Conservation (phyloP, 1,284 basidiomycete genomes). For the Abortiporus biennis region DNA sequence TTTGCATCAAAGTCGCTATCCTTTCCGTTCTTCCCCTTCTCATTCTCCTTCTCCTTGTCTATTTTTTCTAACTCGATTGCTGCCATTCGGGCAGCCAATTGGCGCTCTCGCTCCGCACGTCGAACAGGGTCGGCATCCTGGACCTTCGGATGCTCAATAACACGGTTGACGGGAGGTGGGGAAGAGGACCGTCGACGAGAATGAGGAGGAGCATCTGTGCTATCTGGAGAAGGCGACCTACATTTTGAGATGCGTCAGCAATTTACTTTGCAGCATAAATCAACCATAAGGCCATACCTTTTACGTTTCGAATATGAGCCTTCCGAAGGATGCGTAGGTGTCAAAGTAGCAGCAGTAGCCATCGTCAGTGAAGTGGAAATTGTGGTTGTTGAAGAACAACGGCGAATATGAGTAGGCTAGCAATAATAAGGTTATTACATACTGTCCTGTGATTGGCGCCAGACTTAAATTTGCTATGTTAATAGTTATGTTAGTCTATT, state of each 20-base stretch:
- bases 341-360: constrained; percentile 39
- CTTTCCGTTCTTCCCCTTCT: constrained; percentile 42
- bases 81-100: constrained; percentile 67
- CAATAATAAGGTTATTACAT: too few species aligned
- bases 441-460: too few species aligned
- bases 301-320: constrained; percentile 46
- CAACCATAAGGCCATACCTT: constrained; percentile 36
- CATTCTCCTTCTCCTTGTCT: constrained; percentile 38
- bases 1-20: constrained; percentile 53
- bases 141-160: constrained; percentile 51
- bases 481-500: too few species aligned
- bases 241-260: constrained; percentile 3
- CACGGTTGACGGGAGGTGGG: constrained; percentile 32
- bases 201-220: constrained; percentile 45
- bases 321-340: constrained; percentile 29
- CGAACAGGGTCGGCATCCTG: constrained; percentile 75
- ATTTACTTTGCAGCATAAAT: not conserved
- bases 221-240: constrained; percentile 53
- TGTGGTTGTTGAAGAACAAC: not conserved
- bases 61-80: constrained; percentile 66
- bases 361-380: constrained; percentile 29
- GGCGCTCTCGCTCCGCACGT: constrained; percentile 70
- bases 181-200: constrained; percentile 61
- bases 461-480: too few species aligned
- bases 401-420: too few species aligned